Percentiles rank a stretch among this genome's conserved stretches.
Conservation (phyloP, 495 filamentous ascomycete genomes). For the Lentithecium fluviatile region DNA sequence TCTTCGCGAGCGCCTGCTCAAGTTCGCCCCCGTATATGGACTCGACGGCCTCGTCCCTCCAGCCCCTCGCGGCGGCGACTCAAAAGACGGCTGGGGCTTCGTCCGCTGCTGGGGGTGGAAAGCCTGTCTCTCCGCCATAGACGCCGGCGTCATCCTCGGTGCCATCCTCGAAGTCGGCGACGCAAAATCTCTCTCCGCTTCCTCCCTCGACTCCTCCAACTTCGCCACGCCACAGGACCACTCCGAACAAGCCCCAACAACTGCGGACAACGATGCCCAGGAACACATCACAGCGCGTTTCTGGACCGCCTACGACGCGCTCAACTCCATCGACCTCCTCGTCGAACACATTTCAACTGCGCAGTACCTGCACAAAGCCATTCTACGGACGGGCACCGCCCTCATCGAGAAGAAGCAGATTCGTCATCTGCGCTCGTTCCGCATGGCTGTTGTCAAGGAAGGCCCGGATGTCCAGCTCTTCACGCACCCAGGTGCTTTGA, state of each 20-base stretch:
- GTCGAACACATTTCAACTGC: slow-evolving; percentile 76
- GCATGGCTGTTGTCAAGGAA: slow-evolving; percentile 94
- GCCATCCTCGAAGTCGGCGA: slow-evolving; percentile 89
- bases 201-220: slow-evolving; percentile 26
- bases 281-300: slow-evolving; percentile 74
- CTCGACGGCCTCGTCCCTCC: slow-evolving; percentile 86
- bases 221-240: slow-evolving; percentile 19
- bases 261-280: slow-evolving; percentile 44
- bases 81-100: slow-evolving; percentile 91
- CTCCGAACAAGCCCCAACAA: slow-evolving; percentile 13
- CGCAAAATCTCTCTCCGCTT: slow-evolving; percentile 27
- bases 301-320: slow-evolving; percentile 91
- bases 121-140: slow-evolving; percentile 84
- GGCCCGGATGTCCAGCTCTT: slow-evolving; percentile 87
- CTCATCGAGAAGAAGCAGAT: slow-evolving; percentile 93
- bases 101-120: slow-evolving; percentile 98
- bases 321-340: slow-evolving; percentile 68
- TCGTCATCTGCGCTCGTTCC: slow-evolving; percentile 83
- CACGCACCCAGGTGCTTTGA: slow-evolving; percentile 84
- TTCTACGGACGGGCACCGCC: slow-evolving; percentile 87
- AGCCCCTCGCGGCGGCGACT: slow-evolving; percentile 53
- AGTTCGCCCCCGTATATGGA: slow-evolving; percentile 86
- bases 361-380: slow-evolving; percentile 85
- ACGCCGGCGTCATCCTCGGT: slow-evolving; percentile 85
- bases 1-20: slow-evolving; percentile 78